Base-by-base conservation (phyloP, 139 green algal species). In the Tetradesmus lagerheimii region DNA sequence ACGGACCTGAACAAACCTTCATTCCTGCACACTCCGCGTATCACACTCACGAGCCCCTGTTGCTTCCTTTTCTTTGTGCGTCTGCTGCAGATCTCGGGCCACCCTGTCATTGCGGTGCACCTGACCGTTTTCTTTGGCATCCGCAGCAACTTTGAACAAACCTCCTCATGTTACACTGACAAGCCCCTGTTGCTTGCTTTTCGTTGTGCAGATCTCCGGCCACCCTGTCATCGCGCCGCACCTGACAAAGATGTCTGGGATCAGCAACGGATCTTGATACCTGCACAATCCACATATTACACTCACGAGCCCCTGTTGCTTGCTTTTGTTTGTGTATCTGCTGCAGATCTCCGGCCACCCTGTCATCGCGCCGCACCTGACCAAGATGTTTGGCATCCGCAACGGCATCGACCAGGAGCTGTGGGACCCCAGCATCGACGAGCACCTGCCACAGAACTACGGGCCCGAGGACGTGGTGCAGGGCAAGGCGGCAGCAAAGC, bases 361-460 rank as follows among this genome's bases (percentile, higher is more conserved):
- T 6, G 93, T 94, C 14, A 92, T 99, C 14, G 95, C 94, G 0
- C 89, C 95, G 0, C 90, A 97, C 92, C 89, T 98, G 41, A 83
- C 82, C 91, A 98, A 98, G 92, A 96, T 99, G 89, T 98, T 95
- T 77, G 97, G 97, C 83, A 96, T 99, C 80, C 91, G 93, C 57
- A 99, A 99, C 91, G 98, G 98, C 76, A 99, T 99, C 83, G 98
- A 99, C 93, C 89, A 94, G 41, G 98, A 99, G 91, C 98, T 99
- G 82, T 99, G 98, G 98, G 96, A 99, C 91, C 98, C 98, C 14
- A 80, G 89, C 9, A 88, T 91, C 31, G 97, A 99, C 91, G 50
- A 85, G 20, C 96, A 96, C 91, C 89, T 99, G 80, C 97, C 96
- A 23, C 62, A 94, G 34, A 64, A 86, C 43, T 94, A 90, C 62